Percentiles rank a stretch among this genome's conserved stretches.
Evolutionary conservation across 305 asterid genomes (phyloP).

Genomic region (Solanum hybrid): DNA sequence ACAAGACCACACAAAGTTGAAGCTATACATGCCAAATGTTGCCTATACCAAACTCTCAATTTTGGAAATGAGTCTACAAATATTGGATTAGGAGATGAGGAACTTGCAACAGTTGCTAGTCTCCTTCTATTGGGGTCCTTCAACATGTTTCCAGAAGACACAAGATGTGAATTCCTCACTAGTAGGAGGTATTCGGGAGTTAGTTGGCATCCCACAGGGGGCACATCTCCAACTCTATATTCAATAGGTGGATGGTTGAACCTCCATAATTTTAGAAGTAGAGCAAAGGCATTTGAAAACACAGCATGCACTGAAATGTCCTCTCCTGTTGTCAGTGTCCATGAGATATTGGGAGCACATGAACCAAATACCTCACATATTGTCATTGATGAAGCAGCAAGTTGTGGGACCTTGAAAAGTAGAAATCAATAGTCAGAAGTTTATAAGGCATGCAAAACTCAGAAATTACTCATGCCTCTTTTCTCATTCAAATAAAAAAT

Average conservation of each 20-base stretch:
- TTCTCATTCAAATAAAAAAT: background rate
- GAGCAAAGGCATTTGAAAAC: constrained; percentile 93
- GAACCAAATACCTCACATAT: constrained; percentile 93
- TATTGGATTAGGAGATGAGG: constrained; percentile 63
- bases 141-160: constrained; percentile 42
- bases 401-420: constrained; percentile 80
- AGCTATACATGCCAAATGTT: constrained; percentile 87
- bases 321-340: constrained; percentile 71
- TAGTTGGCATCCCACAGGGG: constrained; percentile 89
- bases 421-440: background rate
- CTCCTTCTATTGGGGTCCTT: constrained; percentile 79
- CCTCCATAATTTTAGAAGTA: constrained; percentile 87
- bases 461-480: background rate
- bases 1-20: constrained; percentile 90
- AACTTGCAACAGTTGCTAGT: constrained; percentile 59
- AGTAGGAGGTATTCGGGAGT: constrained; percentile 89
- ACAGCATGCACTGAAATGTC: constrained; percentile 77
- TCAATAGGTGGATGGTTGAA: constrained; percentile 92
- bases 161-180: constrained; percentile 67
- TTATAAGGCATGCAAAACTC: background rate
- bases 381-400: constrained; percentile 85
- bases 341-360: constrained; percentile 58
- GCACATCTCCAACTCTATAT: constrained; percentile 89
- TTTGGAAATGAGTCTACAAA: constrained; percentile 97
- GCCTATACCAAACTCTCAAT: constrained; percentile 92